Evolutionary conservation across 257 asterid genomes (phyloP).

Genomic region (Salvia miltiorrhiza): DNA sequence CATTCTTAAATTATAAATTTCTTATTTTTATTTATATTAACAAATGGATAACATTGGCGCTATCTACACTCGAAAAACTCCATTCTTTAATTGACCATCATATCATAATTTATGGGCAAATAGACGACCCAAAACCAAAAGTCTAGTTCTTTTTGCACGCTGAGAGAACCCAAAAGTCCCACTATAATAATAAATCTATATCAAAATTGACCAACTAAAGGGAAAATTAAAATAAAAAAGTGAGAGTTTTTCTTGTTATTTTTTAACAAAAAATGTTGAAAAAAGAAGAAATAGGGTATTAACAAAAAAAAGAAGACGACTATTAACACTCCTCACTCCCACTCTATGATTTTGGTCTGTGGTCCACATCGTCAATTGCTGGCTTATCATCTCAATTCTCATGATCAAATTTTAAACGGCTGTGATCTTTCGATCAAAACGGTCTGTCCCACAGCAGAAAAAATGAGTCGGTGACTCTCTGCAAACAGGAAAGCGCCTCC

Average conservation of each 20-base stretch:
- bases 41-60: too few species aligned
- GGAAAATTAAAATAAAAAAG: neutral
- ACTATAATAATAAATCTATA: neutral
- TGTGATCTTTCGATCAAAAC: slow-evolving; percentile 22
- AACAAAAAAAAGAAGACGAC: neutral
- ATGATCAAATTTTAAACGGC: slow-evolving; percentile 19
- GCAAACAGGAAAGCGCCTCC: slow-evolving; percentile 31
- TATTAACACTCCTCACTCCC: neutral
- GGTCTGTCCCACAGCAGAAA: slow-evolving; percentile 26
- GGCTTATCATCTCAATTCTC: slow-evolving; percentile 15
- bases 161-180: neutral
- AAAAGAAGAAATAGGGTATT: too few species aligned
- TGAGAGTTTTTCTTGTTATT: neutral
- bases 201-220: neutral
- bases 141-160: neutral
- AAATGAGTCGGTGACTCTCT: slow-evolving; percentile 34
- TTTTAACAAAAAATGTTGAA: too few species aligned
- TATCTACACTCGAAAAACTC: too few species aligned
- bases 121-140: too few species aligned
- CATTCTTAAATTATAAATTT: too few species aligned
- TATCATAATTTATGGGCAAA: too few species aligned
- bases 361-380: slow-evolving; percentile 25
- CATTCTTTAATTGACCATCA: too few species aligned
- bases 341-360: slow-evolving; percentile 10
- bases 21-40: too few species aligned